Evolutionary conservation across 2,329 filamentous ascomycete genomes (phyloP), one percentile per base, ranked within the genome.

Genomic region (Epicoccum nigrum): DNA sequence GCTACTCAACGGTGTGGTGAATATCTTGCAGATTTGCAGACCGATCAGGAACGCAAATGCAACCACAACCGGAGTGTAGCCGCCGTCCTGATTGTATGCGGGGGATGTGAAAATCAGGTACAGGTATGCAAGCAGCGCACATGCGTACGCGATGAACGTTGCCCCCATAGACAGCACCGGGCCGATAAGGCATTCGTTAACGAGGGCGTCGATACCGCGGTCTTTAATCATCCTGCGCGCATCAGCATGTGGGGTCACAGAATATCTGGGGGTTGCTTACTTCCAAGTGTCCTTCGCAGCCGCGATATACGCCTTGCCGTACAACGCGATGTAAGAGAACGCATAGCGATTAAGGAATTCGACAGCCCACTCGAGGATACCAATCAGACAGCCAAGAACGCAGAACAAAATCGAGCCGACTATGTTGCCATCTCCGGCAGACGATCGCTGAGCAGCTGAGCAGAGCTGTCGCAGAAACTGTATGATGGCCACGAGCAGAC

Each of bases 311-410:
- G 88, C 77, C 72, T 95, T 95, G 15, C 93, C 93, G 69, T 97
- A 97, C 0, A 97, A 80, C 0, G 93, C 92, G 67, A 97, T 96
- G 69, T 97, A 91, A 23, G 86, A 92, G 74, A 95, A 96, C 1
- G 92, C 92, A 62, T 95, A 96, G 62, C 91, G 86, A 75, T 97
- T 97, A 75, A 96, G 81, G 66, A 96, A 94, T 58, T 91, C 81
- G 1, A 94, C 85, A 0, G 87, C 87, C 92, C 93, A 97, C 60
- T 96, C 85, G 2, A 97, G 76, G 2, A 96, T 67, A 2, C 82
- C 77, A 49, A 97, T 86, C 38, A 97, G 68, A 70, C 90, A 96
- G 11, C 86, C 83, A 1, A 96, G 74, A 40, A 91, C 71, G 71
- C 90, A 95, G 70, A 90, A 90, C 21, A 89, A 67, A 45, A 89